Evolutionary conservation across 371 early-diverging fungal genomes (phyloP), one percentile per base, ranked within the genome.

Genomic region (Apophysomyces elegans): DNA sequence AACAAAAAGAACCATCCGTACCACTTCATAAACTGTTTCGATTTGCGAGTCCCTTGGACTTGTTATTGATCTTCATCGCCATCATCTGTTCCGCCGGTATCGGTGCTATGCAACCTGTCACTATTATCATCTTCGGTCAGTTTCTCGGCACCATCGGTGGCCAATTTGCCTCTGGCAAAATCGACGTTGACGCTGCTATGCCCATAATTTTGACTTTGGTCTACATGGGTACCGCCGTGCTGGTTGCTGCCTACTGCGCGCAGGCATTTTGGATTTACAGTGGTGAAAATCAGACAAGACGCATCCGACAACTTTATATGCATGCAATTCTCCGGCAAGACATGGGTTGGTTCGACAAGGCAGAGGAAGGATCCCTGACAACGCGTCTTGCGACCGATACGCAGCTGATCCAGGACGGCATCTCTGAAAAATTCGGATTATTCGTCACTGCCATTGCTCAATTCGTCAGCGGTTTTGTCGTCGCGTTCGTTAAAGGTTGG

Each of bases 401-500:
- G 44, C 77, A 93, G 46, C 61, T 89, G 59, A 81, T 93, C 44
- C 89, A 91, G 67, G 93, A 91, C 76, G 93, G 96, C 37, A 89
- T 94, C 9, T 84, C 87, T 13, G 95, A 92, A 58, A 96, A 96
- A 70, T 84, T 92, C 37, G 90, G 90, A 37, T 65, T 88, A 26
- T 74, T 90, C 16, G 59, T 94, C 50, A 87, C 87, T 72, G 81
- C 79, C 64, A 36, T 78, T 5, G 64, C 89, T 16, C 83, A 88
- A n/a, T 96, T 95, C 62, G 57, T 94, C 5, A 70, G 90, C 7
- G 94, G 93, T 9, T 95, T 95, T 56, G 74, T 91, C 21, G 86
- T 96, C 39, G 96, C 94, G 26, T 96, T 96, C 64, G 64, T 72
- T 47, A 86, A 88, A 54, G 90, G 91, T 2, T 95, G 95, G 95